Base-by-base conservation (phyloP, 2,329 filamentous ascomycete species). In the Colletotrichum echinochloae region DNA sequence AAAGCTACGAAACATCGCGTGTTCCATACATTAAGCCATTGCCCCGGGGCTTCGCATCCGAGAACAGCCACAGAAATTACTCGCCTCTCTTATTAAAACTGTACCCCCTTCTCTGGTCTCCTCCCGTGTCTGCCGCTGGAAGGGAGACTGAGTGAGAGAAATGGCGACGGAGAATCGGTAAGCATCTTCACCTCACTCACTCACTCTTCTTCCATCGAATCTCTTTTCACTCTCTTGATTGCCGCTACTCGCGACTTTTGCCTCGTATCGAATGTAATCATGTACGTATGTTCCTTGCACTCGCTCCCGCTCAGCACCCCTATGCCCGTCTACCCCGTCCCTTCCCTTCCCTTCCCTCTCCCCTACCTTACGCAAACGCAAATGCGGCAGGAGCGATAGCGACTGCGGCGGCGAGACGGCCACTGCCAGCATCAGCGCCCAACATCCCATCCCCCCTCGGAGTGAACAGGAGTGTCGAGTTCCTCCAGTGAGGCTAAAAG, bases 151-250 rank as follows among this genome's bases (percentile, higher is more conserved):
- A 26, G 44, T 12, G 57, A 51, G 55, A 75, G 78, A 74, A 35
- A 80, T 80, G 79, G 78, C 79, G 70, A 76, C 77, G 51, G 76
- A 79, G 65, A 80, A 80, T 66, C 77, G 74, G 79, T 80, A 77
- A 72, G 79, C 67, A 61, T 62, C 62, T 60, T 62, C 48, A 62
- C 55, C 64, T 60, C 56, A 54, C 64, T 59, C 56, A 52, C 64
- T 60, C 56, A 54, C 64, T 59, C 56, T 49, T 35, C 48, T 51
- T 20, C n/a, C n/a, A 48, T 49, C 20, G 28, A 26, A 18, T 35
- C 18, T 35, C 8, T 30, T 37, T 28, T 35, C 14, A 30, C 44
- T 37, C 23, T 5, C 23, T 20, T 18, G 18, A 23, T 23, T 44
- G 20, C 23, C 9, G 33, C 35, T 14, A 1, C 37, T 61, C 23